Conservation (phyloP, 495 filamentous ascomycete species). For the Bombardia bombarda region DNA sequence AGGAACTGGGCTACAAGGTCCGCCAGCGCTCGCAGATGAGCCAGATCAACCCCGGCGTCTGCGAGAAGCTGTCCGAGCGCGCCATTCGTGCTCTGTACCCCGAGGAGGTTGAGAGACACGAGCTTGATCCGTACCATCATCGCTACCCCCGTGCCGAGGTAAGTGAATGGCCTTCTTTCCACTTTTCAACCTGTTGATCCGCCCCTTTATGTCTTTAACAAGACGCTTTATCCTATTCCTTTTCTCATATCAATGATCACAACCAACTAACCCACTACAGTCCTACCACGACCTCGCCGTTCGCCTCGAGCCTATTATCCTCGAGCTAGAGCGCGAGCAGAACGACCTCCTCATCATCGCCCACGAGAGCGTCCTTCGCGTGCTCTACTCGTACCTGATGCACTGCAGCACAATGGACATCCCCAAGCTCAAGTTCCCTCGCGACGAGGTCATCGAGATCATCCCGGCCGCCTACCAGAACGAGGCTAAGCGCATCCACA, state of each 20-base stretch:
- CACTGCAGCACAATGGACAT: constrained; percentile 96
- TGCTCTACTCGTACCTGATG: constrained; percentile 97
- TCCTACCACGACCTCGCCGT: constrained; percentile 98
- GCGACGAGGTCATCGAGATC: constrained; percentile 97
- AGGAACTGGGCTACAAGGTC: constrained; percentile 71
- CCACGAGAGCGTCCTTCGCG: constrained; percentile 91
- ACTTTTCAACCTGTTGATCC: neutral
- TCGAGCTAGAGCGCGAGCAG: constrained; percentile 94
- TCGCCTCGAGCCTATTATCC: constrained; percentile 95
- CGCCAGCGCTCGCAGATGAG: constrained; percentile 91
- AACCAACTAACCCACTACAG: constrained; percentile 36
- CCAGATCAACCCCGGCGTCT: constrained; percentile 91
- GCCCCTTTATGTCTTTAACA: no score
- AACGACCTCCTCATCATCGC: constrained; percentile 97
- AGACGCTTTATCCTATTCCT: no score
- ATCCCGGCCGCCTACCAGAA: constrained; percentile 98
- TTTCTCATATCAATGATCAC: constrained; percentile 7
- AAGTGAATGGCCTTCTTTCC: constrained; percentile 13
- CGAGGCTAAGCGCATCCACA: constrained; percentile 74
- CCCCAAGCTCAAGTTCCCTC: constrained; percentile 85
- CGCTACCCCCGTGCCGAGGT: constrained; percentile 93
- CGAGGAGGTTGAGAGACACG: constrained; percentile 86
- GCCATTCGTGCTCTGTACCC: constrained; percentile 73
- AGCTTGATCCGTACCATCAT: constrained; percentile 94
- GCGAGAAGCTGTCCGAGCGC: constrained; percentile 76